Percentiles rank a stretch among this genome's conserved stretches.
These are phyloP conservation scores for Boechera divaricarpa DNA, from an alignment of 345 rosid genomes.

Conservation along the genomic window DNA sequence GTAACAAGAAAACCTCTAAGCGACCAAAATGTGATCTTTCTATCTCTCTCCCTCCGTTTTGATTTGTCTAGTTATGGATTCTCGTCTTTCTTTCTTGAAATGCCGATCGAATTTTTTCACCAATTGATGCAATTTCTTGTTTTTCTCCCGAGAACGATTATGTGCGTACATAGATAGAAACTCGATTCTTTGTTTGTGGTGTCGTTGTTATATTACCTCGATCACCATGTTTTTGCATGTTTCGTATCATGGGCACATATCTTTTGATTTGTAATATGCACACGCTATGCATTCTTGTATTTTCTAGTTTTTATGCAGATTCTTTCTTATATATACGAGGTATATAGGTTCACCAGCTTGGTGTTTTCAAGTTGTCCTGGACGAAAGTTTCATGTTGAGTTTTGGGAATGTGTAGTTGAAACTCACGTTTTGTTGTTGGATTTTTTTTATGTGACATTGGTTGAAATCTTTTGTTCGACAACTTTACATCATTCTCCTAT, in stretches of 20 bases:
- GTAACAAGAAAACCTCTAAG: slow-evolving; percentile 69
- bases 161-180: not conserved
- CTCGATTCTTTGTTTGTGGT: slow-evolving; percentile 1
- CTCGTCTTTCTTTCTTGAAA: not conserved
- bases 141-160: not conserved
- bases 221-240: slow-evolving; percentile 17
- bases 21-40: slow-evolving; percentile 79
- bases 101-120: not conserved
- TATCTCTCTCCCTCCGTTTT: not conserved
- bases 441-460: not conserved
- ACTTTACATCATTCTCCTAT: not conserved
- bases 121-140: not conserved
- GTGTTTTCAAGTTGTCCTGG: not conserved
- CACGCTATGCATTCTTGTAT: not conserved
- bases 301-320: slow-evolving; percentile 18
- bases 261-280: slow-evolving; percentile 18
- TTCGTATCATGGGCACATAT: not conserved
- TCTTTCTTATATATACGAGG: not conserved
- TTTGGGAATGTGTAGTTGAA: too few species aligned
- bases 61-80: not conserved
- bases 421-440: not conserved
- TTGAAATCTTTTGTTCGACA: slow-evolving; percentile 7
- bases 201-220: not conserved
- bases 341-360: slow-evolving; percentile 14
- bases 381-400: not conserved